phyloP scores from a whole-genome alignment of 345 rosid genomes.

The Gossypium stocksii region DNA sequence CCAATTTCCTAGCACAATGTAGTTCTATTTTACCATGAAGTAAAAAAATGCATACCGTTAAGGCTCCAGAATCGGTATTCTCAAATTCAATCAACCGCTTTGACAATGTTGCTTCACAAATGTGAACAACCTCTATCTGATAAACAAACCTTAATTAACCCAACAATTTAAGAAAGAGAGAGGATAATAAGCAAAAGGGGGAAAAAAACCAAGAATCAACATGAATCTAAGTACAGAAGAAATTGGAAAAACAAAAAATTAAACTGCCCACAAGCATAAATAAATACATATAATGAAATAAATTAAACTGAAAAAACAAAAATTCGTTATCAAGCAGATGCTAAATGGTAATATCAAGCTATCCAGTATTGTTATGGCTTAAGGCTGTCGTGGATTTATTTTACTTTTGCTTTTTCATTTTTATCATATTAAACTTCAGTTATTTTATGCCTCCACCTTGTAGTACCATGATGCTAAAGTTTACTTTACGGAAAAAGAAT shows the following conservation, averaged over 20 bases:
- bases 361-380: neutral
- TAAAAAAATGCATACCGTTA: constrained; percentile 55
- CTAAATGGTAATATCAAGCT: neutral
- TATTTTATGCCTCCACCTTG: neutral
- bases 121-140: constrained; percentile 75
- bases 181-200: neutral
- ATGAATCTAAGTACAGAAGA: constrained; percentile 1
- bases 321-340: neutral
- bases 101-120: constrained; percentile 88
- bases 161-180: neutral
- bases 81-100: constrained; percentile 88
- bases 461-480: neutral
- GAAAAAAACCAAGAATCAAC: neutral
- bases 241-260: neutral
- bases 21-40: neutral
- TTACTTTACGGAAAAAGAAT: neutral
- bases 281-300: neutral
- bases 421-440: neutral
- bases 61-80: constrained; percentile 75
- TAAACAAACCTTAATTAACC: neutral
- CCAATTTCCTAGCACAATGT: neutral
- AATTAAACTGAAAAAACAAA: neutral
- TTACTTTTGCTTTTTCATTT: neutral
- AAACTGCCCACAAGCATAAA: neutral
- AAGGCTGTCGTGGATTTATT: neutral